Conservation (phyloP, 768 basidiomycete genomes). For the Xerocomellus dryophilus region DNA sequence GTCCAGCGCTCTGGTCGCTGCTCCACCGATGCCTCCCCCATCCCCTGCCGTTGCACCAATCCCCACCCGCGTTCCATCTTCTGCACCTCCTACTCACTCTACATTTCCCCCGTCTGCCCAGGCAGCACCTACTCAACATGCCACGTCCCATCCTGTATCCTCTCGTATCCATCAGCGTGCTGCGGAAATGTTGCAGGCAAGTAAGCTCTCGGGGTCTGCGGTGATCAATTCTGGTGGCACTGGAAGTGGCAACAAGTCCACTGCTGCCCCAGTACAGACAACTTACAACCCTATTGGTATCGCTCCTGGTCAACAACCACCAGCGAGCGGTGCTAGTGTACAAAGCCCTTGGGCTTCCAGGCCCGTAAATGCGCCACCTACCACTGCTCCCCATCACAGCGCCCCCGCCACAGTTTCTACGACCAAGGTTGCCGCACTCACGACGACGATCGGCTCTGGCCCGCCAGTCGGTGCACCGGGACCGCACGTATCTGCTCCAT, state of each 20-base stretch:
- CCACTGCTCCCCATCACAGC: not conserved
- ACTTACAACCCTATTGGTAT: not conserved
- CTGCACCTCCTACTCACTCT: constrained; percentile 24
- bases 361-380: constrained; percentile 4
- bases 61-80: constrained; percentile 19
- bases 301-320: constrained; percentile 10
- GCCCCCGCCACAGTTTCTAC: constrained; percentile 1
- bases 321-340: not conserved
- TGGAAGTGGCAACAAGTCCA: constrained; percentile 8
- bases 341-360: constrained; percentile 13
- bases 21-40: constrained; percentile 24
- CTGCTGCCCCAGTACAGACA: constrained; percentile 5
- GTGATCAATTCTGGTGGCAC: not conserved
- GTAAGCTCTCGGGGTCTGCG: constrained; percentile 11
- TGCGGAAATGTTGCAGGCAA: constrained; percentile 22
- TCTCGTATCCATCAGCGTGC: constrained; percentile 27
- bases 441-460: constrained; percentile 3
- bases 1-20: not conserved
- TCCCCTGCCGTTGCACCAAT: constrained; percentile 1
- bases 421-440: constrained; percentile 8
- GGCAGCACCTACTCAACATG: constrained; percentile 17
- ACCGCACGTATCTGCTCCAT: constrained; percentile 4
- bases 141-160: constrained; percentile 11
- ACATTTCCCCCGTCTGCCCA: constrained; percentile 8
- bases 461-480: constrained; percentile 6